Evolutionary conservation across 768 basidiomycete species (phyloP), one percentile per base, ranked within the genome.

Genomic region (Pleurotus ostreatus): DNA sequence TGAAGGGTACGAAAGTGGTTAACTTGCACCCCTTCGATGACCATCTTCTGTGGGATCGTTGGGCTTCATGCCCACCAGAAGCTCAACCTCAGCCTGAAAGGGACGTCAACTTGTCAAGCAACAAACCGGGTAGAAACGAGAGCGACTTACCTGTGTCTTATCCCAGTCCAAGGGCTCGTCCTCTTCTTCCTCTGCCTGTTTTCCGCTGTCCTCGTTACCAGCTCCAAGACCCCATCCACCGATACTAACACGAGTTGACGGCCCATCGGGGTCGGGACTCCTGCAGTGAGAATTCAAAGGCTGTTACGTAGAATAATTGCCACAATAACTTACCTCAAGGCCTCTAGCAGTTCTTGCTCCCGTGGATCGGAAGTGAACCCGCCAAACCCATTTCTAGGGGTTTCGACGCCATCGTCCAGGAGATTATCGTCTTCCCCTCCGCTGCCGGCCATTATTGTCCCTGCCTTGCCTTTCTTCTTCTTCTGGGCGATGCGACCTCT

Each of bases 221-320:
- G 73, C 79, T 5, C 86, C 89, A 2, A 89, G 71, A 2, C 87
- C 89, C 88, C 88, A 91, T 12, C 88, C 88, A 11, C 86, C 85
- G n/a, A 79, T 74, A 59, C 81, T 84, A 13, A 76, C 78, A 39
- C 78, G 71, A 5, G 71, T 57, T 41, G 68, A 65, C 9, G 70
- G 61, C 11, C 64, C 61, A 11, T 78, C 80, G 15, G 46, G 59
- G 62, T 80, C 83, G 0, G 83, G 81, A 63, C 83, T 84, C 71
- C 82, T 83, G 60, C 53, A n/a, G 30, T 26, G 26, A 22, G 30
- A 41, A 43, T 15, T 45, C 13, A 39, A 4, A 55, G 41, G 18
- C 3, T 13, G 34, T 34, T 22, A 39, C 20, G 22, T 49, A 39
- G 20, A n/a, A 49, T 25, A 45, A 18, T 38, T n/a, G 20, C 38